Conservation (phyloP, 2,329 filamentous ascomycete genomes). For the Xylariaceae sp. region DNA sequence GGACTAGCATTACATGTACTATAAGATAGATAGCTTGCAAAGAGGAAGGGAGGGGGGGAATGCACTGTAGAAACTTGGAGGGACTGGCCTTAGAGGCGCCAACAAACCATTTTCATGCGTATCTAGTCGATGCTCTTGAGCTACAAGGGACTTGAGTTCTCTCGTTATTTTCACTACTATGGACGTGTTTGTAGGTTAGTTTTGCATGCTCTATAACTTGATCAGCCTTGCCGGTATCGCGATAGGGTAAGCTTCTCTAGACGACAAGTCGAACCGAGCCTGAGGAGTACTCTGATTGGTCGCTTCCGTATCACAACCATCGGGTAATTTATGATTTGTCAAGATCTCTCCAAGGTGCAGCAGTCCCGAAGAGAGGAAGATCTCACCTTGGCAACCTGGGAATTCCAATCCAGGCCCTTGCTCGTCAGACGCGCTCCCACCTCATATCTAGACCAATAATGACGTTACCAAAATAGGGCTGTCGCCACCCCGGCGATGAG, state of each 20-base stretch:
- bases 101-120: neutral
- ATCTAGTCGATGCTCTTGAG: neutral
- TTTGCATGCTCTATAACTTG: neutral
- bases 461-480: slow-evolving; percentile 28
- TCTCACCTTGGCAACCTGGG: slow-evolving; percentile 20
- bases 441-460: slow-evolving; percentile 18
- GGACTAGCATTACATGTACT: slow-evolving; percentile 28
- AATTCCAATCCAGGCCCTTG: slow-evolving; percentile 22
- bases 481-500: slow-evolving; percentile 16
- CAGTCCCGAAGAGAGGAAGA: slow-evolving; percentile 29
- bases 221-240: neutral
- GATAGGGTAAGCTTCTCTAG: neutral
- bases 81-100: neutral
- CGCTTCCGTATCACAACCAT: slow-evolving; percentile 5
- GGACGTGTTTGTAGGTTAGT: neutral
- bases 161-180: neutral
- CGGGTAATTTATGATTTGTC: slow-evolving; percentile 35
- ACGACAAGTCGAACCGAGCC: slow-evolving; percentile 1
- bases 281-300: slow-evolving; percentile 11
- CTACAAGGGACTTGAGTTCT: neutral
- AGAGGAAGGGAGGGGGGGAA: slow-evolving; percentile 6
- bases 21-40: slow-evolving; percentile 15
- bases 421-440: slow-evolving; percentile 25
- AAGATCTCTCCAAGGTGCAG: slow-evolving; percentile 26
- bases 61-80: slow-evolving; percentile 15